phyloP scores from a whole-genome alignment of 352 stramenopile species.

The Thraustochytrium striatum region DNA sequence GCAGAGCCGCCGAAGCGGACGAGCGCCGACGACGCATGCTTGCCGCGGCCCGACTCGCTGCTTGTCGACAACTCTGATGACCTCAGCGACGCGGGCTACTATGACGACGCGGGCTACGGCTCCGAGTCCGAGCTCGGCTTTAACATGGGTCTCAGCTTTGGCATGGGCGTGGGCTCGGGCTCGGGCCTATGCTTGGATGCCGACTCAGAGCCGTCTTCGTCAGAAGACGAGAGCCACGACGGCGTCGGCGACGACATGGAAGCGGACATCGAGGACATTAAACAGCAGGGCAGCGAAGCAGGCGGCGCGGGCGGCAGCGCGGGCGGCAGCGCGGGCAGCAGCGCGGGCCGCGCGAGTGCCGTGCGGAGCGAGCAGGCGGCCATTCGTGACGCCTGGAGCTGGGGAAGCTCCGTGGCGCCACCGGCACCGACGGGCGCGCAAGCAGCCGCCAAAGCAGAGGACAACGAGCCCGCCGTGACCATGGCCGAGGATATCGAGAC shows the following conservation, averaged over 20 bases:
- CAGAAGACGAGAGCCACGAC: too few species aligned
- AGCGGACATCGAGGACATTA: not conserved
- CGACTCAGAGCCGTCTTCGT: too few species aligned
- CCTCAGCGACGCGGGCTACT: not conserved
- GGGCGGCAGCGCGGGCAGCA: not conserved
- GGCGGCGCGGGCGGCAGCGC: not conserved
- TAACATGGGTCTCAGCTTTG: too few species aligned
- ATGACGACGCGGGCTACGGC: not conserved
- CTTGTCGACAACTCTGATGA: conserved; percentile 15
- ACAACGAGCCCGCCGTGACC: not conserved
- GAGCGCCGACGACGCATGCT: conserved; percentile 9
- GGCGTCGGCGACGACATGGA: not conserved
- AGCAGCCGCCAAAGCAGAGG: not conserved
- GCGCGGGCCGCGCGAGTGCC: not conserved
- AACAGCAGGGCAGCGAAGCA: not conserved
- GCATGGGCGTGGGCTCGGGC: too few species aligned
- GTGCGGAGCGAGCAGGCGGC: not conserved
- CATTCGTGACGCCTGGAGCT: not conserved
- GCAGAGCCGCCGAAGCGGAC: not conserved
- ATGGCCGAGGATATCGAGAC: not conserved
- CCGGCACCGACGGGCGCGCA: not conserved
- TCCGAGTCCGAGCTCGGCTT: too few species aligned
- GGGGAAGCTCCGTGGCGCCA: not conserved
- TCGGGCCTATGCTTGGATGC: too few species aligned
- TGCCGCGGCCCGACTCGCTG: not conserved